phyloP scores from a whole-genome alignment of 2,329 filamentous ascomycete species.

The Neonectria hederae region DNA sequence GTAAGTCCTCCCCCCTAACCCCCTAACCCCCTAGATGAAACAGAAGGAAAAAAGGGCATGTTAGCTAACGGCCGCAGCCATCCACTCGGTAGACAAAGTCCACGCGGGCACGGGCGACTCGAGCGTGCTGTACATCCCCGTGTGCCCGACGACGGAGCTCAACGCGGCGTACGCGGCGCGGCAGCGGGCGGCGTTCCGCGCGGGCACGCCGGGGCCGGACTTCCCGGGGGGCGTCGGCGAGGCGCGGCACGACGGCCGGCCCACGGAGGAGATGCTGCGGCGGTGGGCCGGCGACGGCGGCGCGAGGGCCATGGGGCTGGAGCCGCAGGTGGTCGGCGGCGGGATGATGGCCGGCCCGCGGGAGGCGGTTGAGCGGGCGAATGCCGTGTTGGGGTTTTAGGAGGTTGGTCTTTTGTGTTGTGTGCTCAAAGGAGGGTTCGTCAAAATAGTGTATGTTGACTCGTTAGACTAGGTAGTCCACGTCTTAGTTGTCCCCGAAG shows the following conservation, averaged over 20 bases:
- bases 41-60: neutral
- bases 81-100: conserved; percentile 84
- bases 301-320: conserved; percentile 57
- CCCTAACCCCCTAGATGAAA: neutral
- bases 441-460: neutral
- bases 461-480: neutral
- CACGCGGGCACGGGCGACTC: conserved; percentile 79
- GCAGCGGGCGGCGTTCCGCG: conserved; percentile 76
- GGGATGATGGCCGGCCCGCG: conserved; percentile 48
- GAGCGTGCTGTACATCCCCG: conserved; percentile 89
- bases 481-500: neutral
- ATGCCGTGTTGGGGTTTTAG: conserved; percentile 56
- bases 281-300: conserved; percentile 47
- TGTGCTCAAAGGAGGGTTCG: neutral
- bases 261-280: conserved; percentile 52
- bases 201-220: conserved; percentile 74
- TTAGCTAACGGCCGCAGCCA: conserved; percentile 51
- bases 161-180: conserved; percentile 77
- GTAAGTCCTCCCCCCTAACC: conserved; percentile 47
- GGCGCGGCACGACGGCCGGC: conserved; percentile 59
- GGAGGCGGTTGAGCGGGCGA: conserved; percentile 52
- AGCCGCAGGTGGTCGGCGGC: conserved; percentile 45
- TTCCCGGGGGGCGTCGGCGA: conserved; percentile 79
- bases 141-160: conserved; percentile 79
- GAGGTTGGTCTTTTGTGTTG: neutral